Conservation (phyloP, 805 yeast genomes). For the Lipomyces starkeyi region DNA sequence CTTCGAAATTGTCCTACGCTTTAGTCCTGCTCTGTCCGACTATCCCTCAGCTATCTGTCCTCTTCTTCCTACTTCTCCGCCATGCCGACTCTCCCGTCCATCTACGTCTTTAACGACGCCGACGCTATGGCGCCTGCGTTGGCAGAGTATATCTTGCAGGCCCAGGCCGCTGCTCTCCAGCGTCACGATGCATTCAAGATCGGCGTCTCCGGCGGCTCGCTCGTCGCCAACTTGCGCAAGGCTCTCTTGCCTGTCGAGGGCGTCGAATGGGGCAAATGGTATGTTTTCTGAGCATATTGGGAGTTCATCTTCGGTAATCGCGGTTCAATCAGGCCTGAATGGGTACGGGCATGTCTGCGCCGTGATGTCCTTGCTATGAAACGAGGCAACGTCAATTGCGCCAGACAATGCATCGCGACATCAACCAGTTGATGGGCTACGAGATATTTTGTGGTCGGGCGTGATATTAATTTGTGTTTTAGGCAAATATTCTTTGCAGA, state of each 20-base stretch:
- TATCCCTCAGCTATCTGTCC: background rate
- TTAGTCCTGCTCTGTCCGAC: background rate
- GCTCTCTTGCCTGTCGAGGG: conserved; percentile 79
- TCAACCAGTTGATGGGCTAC: background rate
- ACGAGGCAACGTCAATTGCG: background rate
- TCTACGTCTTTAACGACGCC: conserved; percentile 90
- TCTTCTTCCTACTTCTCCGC: background rate
- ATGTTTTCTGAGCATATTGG: conserved; percentile 21
- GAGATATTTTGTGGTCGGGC: background rate
- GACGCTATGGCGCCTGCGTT: conserved; percentile 94
- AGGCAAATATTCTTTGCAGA: conserved; percentile 91
- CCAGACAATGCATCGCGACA: background rate
- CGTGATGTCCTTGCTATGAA: background rate
- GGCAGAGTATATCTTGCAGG: conserved; percentile 89
- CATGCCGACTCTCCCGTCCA: conserved; percentile 75
- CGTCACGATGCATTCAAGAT: conserved; percentile 79
- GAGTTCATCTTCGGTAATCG: background rate
- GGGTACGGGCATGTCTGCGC: background rate
- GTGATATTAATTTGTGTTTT: background rate
- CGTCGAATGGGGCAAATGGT: conserved; percentile 90
- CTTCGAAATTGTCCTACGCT: too few relatives aligned
- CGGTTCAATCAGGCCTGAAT: background rate
- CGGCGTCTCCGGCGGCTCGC: conserved; percentile 92
- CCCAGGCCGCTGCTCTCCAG: conserved; percentile 76
- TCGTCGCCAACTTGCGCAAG: conserved; percentile 82